phyloP scores from a whole-genome alignment of 257 asterid genomes.

The Hygrophila difformis region DNA sequence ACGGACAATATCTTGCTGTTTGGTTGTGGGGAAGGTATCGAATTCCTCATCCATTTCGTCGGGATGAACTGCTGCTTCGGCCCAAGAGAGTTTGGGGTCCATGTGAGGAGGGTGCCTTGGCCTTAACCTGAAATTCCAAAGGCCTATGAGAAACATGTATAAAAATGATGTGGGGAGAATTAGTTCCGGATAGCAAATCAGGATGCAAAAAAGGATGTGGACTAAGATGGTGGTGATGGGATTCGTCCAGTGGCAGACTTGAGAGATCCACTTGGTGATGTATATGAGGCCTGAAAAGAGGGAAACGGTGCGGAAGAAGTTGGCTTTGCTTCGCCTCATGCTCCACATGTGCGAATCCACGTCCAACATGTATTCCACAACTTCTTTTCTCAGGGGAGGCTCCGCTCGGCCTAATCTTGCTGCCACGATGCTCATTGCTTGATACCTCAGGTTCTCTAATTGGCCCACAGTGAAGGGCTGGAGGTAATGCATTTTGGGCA shows the following conservation, averaged over 20 bases:
- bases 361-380: slow-evolving; percentile 79
- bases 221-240: slow-evolving; percentile 55
- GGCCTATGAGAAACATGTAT: slow-evolving; percentile 56
- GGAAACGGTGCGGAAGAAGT: slow-evolving; percentile 63
- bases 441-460: slow-evolving; percentile 56
- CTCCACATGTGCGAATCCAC: slow-evolving; percentile 91
- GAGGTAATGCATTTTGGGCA: slow-evolving; percentile 73
- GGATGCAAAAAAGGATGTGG: slow-evolving; percentile 51
- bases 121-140: slow-evolving; percentile 53
- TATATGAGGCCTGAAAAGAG: slow-evolving; percentile 49
- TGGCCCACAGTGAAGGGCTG: slow-evolving; percentile 67
- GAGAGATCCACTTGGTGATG: slow-evolving; percentile 53
- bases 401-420: slow-evolving; percentile 70
- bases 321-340: slow-evolving; percentile 87
- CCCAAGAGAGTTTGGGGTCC: slow-evolving; percentile 71
- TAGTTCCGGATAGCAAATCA: slow-evolving; percentile 63
- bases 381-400: slow-evolving; percentile 71
- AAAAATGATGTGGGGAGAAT: slow-evolving; percentile 59
- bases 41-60: slow-evolving; percentile 79
- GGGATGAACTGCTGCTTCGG: slow-evolving; percentile 57
- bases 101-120: slow-evolving; percentile 65
- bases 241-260: slow-evolving; percentile 61
- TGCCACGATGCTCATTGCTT: slow-evolving; percentile 76
- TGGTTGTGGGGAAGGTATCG: slow-evolving; percentile 64
- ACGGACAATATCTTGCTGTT: slow-evolving; percentile 24